These are phyloP conservation scores for Selaginella tamariscina DNA, from an alignment of 75 land plant species.

Conservation along the genomic window DNA sequence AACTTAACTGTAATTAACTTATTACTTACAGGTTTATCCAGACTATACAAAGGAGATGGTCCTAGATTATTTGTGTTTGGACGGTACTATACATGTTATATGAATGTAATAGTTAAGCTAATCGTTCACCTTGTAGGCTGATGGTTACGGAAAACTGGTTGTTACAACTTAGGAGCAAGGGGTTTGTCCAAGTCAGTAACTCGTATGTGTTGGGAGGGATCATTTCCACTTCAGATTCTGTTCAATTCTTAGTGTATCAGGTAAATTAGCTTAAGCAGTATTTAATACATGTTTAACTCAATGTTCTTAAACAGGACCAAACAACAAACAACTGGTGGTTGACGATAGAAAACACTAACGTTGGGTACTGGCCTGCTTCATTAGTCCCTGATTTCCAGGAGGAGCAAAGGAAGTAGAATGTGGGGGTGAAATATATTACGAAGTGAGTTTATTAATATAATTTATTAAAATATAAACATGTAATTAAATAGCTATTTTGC, in stretches of 20 bases:
- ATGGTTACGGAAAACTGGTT: background rate
- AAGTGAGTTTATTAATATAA: too few relatives aligned
- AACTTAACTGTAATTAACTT: background rate
- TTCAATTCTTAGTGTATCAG: background rate
- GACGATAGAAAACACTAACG: too few relatives aligned
- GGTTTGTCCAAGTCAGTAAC: background rate
- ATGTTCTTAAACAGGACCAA: too few relatives aligned
- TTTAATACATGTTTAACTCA: background rate
- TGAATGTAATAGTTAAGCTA: background rate
- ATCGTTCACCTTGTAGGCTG: background rate
- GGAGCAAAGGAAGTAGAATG: too few relatives aligned
- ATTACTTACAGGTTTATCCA: background rate
- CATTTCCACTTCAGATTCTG: background rate
- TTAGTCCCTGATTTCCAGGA: too few relatives aligned
- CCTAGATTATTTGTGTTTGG: background rate
- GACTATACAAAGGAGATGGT: background rate
- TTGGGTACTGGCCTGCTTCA: too few relatives aligned
- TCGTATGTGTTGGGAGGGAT: background rate
- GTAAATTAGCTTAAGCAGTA: background rate
- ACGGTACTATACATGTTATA: background rate
- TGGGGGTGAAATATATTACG: too few relatives aligned
- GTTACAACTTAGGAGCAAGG: background rate
- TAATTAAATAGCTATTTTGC: too few relatives aligned
- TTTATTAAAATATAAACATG: too few relatives aligned
- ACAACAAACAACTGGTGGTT: too few relatives aligned